These are phyloP conservation scores for Pichia nanzhaoensis DNA, from an alignment of 805 yeast genomes.

Conservation along the genomic window DNA sequence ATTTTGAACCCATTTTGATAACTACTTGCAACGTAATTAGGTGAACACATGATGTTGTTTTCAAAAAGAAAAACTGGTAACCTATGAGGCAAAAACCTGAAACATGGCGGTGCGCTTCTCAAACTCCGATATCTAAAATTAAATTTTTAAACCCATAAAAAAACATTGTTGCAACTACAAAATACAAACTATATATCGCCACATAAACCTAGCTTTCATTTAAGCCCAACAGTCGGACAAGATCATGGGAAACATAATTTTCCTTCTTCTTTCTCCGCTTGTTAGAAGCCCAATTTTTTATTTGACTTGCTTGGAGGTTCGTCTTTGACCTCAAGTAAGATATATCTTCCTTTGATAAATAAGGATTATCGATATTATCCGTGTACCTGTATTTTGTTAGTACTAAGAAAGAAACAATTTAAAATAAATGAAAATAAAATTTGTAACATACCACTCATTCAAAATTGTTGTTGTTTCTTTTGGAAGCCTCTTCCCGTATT, in stretches of 20 bases:
- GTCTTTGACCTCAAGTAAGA: neutral
- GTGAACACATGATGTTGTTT: too few relatives aligned
- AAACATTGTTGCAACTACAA: neutral
- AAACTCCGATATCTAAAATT: too few relatives aligned
- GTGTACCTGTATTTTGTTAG: slow-evolving; percentile 5
- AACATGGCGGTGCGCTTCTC: neutral
- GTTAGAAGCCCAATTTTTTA: slow-evolving; percentile 12
- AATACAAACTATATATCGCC: too few relatives aligned
- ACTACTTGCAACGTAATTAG: too few relatives aligned
- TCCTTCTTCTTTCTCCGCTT: slow-evolving; percentile 9
- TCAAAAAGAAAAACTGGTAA: too few relatives aligned
- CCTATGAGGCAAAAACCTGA: too few relatives aligned
- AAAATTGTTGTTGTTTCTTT: slow-evolving; percentile 1
- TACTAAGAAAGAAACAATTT: too few relatives aligned
- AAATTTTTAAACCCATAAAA: neutral
- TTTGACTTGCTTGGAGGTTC: slow-evolving; percentile 5
- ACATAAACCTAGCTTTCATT: neutral
- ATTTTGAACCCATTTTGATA: too few relatives aligned
- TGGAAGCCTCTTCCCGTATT: slow-evolving; percentile 3
- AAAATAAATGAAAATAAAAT: neutral
- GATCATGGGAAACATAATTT: neutral
- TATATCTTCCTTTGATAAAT: slow-evolving; percentile 8
- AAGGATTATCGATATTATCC: slow-evolving; percentile 11
- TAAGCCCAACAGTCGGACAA: neutral
- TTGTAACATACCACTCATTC: slow-evolving; percentile 5